Evolutionary conservation across 2,329 filamentous ascomycete species (phyloP), one percentile per base, ranked within the genome.

Genomic region (Claviceps sp.): DNA sequence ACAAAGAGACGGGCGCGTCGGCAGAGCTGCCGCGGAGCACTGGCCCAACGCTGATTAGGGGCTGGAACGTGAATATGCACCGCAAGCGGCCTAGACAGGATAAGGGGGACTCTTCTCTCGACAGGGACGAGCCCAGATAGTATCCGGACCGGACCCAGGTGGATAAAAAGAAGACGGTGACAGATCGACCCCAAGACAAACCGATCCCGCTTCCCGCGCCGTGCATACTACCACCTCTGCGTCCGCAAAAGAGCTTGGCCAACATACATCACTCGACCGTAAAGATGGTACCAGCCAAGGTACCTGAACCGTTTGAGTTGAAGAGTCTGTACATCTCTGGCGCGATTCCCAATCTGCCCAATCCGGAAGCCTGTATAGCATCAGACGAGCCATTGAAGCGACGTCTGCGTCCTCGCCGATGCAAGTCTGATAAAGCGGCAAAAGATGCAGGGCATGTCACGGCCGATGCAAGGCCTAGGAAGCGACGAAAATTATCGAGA

Each of bases 1-100:
- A 80, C 60, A 81, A 80, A 60, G 77, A 81, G 58, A 79, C 78
- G 44, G 68, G 70, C 4, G 71, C 76, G 2, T 72, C 71, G 17
- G 77, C 80, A 48, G 75, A 77, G 14, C 71, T 79, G 34, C 78
- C 78, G 30, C 30, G 30, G 8, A 72, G 71, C 47, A 75, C 73
- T 16, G 78, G 76, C 0, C 78, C 78, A 0, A 78, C 76, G 13
- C 70, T 72, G 44, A 80, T 81, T 37, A 65, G 78, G 30, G 78
- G 77, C 1, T 81, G 78, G 78, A 77, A 76, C 47, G 68, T 71
- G 10, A 71, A 71, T 52, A 67, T 67, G 54, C 64, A 65, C 52
- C 64, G 67, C 44, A 69, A 70, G 56, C 62, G 65, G 56, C 62
- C 64, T 52, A 68, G 63, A 56, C 60, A 64, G 47, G 67, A 65